Conservation (phyloP, 768 basidiomycete genomes). For the Wakefieldia striispora region DNA sequence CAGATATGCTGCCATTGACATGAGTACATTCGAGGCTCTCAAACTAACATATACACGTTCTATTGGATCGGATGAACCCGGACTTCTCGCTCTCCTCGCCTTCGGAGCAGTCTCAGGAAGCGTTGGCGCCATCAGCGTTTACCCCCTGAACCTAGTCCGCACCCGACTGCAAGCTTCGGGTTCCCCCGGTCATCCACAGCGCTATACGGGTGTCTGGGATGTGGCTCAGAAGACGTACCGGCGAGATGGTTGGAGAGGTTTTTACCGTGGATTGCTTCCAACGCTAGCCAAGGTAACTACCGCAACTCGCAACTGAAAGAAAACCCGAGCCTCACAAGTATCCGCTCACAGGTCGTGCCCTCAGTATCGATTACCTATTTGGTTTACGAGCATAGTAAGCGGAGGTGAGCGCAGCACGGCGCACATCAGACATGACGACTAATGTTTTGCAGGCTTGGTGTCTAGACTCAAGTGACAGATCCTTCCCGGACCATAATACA, state of each 20-base stretch:
- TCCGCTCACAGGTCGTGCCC: conserved; percentile 71
- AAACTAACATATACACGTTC: conserved; percentile 88
- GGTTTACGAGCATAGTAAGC: conserved; percentile 86
- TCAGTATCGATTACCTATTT: conserved; percentile 97
- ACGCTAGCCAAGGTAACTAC: conserved; percentile 80
- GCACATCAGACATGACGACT: background rate
- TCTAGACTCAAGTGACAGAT: conserved; percentile 36
- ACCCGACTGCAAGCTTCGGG: conserved; percentile 96
- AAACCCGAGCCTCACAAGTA: conserved; percentile 1
- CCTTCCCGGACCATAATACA: conserved; percentile 18
- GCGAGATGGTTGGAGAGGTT: conserved; percentile 89
- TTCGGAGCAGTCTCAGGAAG: conserved; percentile 94
- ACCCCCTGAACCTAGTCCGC: conserved; percentile 87
- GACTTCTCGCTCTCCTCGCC: conserved; percentile 79
- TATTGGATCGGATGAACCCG: conserved; percentile 85
- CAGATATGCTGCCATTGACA: conserved; percentile 93
- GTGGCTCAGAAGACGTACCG: conserved; percentile 77
- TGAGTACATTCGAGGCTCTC: conserved; percentile 95
- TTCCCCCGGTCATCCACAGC: conserved; percentile 90
- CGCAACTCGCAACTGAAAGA: background rate
- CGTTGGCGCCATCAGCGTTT: conserved; percentile 91
- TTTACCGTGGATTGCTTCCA: conserved; percentile 90
- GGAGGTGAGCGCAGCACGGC: conserved; percentile 48
- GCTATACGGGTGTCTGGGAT: conserved; percentile 85
- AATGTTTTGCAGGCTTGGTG: conserved; percentile 51